Conservation (phyloP, 192 early-diverging fungal genomes). For the Paraglomus occultum region DNA sequence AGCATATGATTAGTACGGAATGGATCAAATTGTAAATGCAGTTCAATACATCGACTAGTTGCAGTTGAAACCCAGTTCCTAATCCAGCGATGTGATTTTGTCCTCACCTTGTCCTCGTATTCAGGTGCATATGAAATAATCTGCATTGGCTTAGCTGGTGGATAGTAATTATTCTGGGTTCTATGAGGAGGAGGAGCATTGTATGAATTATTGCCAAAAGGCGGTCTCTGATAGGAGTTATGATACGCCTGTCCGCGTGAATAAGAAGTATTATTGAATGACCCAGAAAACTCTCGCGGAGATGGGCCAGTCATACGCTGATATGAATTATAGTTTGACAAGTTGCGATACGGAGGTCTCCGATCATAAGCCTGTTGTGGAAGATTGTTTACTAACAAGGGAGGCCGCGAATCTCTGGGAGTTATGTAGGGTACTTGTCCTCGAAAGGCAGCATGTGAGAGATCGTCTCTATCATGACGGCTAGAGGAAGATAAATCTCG, state of each 20-base stretch:
- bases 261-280: neutral
- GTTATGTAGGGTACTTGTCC: constrained; percentile 20
- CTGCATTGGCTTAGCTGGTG: neutral
- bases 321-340: neutral
- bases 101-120: constrained; percentile 10
- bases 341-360: constrained; percentile 17
- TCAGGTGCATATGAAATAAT: constrained; percentile 7
- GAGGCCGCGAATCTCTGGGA: constrained; percentile 6
- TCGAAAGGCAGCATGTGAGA: constrained; percentile 5
- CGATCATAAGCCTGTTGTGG: constrained; percentile 6
- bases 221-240: constrained; percentile 8
- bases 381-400: neutral
- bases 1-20: neutral
- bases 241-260: constrained; percentile 11
- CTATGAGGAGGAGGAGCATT: neutral
- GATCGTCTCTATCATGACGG: constrained; percentile 15
- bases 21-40: no score
- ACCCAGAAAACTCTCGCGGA: constrained; percentile 9
- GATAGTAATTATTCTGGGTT: neutral
- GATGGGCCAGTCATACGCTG: neutral
- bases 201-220: neutral
- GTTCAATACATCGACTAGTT: no score
- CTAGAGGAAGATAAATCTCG: neutral
- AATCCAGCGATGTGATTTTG: no score
- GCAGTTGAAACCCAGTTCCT: no score